A percentile compares a stretch with the other conserved stretches of the same genome.
Conservation (phyloP, 345 rosid genomes). For the Clarkia xantiana region DNA sequence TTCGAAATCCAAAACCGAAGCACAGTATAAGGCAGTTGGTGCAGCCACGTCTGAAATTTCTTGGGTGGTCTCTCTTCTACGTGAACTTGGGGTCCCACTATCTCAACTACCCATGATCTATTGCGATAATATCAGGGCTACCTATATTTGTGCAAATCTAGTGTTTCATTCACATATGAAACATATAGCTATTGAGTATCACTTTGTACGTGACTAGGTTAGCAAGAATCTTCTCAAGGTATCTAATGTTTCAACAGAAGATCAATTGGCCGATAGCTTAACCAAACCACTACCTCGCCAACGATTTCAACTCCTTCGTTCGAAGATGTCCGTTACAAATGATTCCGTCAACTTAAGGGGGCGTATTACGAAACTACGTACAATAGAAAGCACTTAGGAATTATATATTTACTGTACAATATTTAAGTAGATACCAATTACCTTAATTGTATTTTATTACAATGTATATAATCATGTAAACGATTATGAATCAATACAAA, state of each 20-base stretch:
- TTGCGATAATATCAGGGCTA: background rate
- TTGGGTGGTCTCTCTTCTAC: background rate
- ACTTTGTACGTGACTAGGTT: background rate
- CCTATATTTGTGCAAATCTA: background rate
- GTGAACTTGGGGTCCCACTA: too few species aligned
- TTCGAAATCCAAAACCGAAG: too few species aligned
- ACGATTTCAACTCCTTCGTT: too few species aligned
- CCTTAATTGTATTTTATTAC: too few species aligned
- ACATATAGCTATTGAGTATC: background rate
- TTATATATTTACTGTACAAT: too few species aligned
- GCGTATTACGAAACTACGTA: too few species aligned
- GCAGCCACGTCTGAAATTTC: background rate
- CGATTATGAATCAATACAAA: too few species aligned
- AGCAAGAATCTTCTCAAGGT: background rate
- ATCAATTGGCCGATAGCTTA: background rate
- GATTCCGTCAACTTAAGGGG: too few species aligned
- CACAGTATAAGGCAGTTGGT: background rate
- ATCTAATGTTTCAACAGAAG: background rate
- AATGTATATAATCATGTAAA: too few species aligned
- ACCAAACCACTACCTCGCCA: background rate
- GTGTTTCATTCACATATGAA: conserved; percentile 1
- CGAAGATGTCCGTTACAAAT: too few species aligned
- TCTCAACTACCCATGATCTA: background rate
- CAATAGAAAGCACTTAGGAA: too few species aligned
- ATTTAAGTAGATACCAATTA: too few species aligned